Conservation (phyloP, 2,329 filamentous ascomycete species). For the Epichloe scottii region DNA sequence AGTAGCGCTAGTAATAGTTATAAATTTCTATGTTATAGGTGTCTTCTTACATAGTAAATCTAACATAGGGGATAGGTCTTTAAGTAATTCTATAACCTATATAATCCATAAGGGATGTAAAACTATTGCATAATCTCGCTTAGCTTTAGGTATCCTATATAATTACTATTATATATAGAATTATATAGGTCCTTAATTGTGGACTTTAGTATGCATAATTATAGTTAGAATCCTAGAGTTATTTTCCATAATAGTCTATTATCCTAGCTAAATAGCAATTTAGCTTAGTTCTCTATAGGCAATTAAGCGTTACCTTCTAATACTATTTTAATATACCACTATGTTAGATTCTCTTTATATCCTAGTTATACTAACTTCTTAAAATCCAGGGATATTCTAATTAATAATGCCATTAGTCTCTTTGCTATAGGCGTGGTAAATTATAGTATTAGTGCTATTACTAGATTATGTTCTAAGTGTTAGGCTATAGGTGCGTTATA, state of each 20-base stretch:
- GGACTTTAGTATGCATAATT: too few relatives aligned
- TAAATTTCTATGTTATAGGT: too few relatives aligned
- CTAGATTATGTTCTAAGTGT: not conserved
- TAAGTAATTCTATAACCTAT: not conserved
- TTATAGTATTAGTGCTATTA: not conserved
- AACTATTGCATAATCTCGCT: not conserved
- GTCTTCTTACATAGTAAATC: too few relatives aligned
- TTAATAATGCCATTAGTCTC: not conserved
- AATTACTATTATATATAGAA: not conserved
- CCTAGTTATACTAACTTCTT: not conserved
- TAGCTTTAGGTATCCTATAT: not conserved
- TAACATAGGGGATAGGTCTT: too few relatives aligned
- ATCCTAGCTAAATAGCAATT: not conserved
- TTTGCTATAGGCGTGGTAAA: not conserved
- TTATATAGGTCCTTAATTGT: too few relatives aligned
- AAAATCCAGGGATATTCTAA: not conserved
- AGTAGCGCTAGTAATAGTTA: too few relatives aligned
- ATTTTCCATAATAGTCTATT: not conserved
- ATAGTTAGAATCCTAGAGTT: not conserved
- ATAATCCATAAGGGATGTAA: not conserved
- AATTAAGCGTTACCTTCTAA: too few relatives aligned
- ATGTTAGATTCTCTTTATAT: not conserved
- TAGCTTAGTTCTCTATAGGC: too few relatives aligned
- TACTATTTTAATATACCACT: too few relatives aligned
- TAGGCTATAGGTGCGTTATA: too few relatives aligned